Evolutionary conservation across 257 asterid genomes (phyloP).

Genomic region (Paulownia fortunei): DNA sequence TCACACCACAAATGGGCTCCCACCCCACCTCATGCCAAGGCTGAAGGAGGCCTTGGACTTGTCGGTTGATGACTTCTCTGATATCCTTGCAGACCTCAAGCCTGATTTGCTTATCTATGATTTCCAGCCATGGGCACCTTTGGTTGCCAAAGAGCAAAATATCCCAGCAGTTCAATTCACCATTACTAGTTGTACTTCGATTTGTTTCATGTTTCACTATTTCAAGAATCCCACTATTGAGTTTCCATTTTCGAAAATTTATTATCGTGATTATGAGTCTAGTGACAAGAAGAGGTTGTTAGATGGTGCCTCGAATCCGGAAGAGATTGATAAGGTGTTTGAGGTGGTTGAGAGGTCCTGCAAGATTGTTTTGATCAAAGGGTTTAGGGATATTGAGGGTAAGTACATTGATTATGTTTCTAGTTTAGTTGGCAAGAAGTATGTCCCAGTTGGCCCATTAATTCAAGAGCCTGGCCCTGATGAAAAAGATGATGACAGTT

Average conservation of each 20-base stretch:
- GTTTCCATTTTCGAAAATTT: background rate
- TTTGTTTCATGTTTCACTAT: background rate
- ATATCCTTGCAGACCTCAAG: background rate
- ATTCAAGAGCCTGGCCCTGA: background rate
- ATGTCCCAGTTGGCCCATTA: background rate
- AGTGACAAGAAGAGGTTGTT: background rate
- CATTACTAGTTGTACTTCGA: background rate
- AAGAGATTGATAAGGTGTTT: background rate
- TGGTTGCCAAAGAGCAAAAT: background rate
- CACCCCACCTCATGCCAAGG: background rate
- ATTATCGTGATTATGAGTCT: background rate
- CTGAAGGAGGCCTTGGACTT: background rate
- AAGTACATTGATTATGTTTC: background rate
- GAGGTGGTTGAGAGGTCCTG: background rate
- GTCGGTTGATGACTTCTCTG: background rate
- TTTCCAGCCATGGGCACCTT: background rate
- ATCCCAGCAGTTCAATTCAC: background rate
- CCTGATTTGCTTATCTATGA: background rate
- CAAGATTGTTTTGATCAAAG: background rate
- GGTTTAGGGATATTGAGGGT: background rate
- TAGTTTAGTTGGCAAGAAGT: background rate
- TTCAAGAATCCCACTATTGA: no score
- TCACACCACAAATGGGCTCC: background rate
- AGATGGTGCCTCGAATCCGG: background rate
- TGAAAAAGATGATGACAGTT: background rate